phyloP scores from a whole-genome alignment of 78 protist genomes.

The Diacronema lutheri region DNA sequence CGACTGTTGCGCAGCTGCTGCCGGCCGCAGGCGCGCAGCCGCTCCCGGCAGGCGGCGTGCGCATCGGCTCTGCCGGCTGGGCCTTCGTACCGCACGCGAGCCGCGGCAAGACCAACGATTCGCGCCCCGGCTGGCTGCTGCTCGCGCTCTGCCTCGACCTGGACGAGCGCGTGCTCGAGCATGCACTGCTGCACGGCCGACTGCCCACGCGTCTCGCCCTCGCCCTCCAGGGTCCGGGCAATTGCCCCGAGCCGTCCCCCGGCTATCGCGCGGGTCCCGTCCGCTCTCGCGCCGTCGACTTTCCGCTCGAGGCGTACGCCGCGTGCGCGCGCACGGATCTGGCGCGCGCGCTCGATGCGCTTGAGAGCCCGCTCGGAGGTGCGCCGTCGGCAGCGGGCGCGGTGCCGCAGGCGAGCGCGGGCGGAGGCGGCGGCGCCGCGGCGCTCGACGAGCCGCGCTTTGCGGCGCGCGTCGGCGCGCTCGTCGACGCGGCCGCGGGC shows the following conservation, averaged over 20 bases:
- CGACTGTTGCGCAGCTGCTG: neutral
- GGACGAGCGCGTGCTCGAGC: neutral
- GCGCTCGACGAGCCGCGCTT: too few species aligned
- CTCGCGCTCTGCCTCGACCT: constrained; percentile 18
- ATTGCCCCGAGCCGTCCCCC: neutral
- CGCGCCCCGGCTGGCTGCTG: constrained; percentile 13
- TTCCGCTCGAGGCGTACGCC: neutral
- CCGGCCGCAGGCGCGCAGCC: neutral
- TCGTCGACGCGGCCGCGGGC: too few species aligned
- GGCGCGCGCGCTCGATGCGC: too few species aligned
- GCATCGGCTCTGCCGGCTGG: neutral
- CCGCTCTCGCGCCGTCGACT: neutral
- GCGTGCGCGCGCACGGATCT: too few species aligned
- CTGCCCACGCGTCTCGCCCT: neutral
- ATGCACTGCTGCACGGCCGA: too few species aligned
- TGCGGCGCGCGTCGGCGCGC: too few species aligned
- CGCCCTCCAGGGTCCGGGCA: neutral
- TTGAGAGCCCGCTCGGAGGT: too few species aligned
- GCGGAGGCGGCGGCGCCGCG: too few species aligned
- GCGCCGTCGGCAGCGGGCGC: too few species aligned
- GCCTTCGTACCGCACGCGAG: neutral
- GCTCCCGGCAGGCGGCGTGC: neutral
- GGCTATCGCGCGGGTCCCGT: neutral
- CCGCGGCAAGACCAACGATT: neutral
- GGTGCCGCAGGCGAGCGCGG: too few species aligned